Conservation (phyloP, 2,329 filamentous ascomycete species). For the Pezicula carpinea region DNA sequence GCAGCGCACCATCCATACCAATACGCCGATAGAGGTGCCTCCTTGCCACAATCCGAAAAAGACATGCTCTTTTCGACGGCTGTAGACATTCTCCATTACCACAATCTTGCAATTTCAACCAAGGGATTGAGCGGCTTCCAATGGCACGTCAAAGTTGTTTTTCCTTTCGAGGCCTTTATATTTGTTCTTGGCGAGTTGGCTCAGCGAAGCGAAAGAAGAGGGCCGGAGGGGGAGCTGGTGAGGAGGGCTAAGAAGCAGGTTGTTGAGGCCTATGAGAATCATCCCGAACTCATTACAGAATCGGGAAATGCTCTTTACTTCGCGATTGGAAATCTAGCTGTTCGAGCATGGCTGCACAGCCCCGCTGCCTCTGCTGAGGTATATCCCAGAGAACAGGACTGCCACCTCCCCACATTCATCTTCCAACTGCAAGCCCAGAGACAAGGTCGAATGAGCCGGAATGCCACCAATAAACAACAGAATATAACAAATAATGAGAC, state of each 20-base stretch:
- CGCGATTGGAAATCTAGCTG: neutral
- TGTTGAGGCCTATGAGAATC: neutral
- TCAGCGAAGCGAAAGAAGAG: no score
- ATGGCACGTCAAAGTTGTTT: conserved; percentile 3
- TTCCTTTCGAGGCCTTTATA: conserved; percentile 2
- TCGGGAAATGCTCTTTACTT: neutral
- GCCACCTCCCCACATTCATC: neutral
- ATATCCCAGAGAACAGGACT: neutral
- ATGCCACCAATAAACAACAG: no score
- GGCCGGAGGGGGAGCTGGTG: neutral
- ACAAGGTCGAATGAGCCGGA: no score
- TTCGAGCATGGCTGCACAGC: neutral
- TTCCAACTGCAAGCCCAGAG: neutral
- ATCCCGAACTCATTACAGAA: neutral
- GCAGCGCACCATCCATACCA: neutral
- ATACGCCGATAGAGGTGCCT: neutral
- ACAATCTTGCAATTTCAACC: neutral
- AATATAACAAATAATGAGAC: no score
- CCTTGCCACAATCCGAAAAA: conserved; percentile 1
- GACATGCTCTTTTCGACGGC: neutral
- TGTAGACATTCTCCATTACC: conserved; percentile 2
- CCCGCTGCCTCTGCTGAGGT: neutral
- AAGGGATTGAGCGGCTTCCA: neutral
- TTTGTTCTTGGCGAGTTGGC: neutral
- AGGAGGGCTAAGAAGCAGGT: neutral